Conservation (phyloP, 352 stramenopile genomes). For the Phytophthora cryptogea region DNA sequence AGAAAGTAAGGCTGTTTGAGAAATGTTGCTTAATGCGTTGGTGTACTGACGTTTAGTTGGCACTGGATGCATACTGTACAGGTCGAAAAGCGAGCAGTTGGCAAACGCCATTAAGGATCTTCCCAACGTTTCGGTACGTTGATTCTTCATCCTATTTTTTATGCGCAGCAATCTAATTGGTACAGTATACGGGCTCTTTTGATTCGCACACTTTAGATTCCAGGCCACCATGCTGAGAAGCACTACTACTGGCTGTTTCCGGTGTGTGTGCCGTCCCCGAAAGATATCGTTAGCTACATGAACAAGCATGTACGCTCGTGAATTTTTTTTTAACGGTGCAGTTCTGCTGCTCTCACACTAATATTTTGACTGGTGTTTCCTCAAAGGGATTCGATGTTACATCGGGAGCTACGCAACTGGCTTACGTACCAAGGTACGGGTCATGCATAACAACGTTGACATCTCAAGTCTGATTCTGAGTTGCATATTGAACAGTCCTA, state of each 20-base stretch:
- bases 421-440: conserved; percentile 66
- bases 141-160: not conserved
- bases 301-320: conserved; percentile 59
- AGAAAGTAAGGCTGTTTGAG: conserved; percentile 51
- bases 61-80: conserved; percentile 16
- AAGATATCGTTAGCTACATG: conserved; percentile 66
- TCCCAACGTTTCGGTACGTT: conserved; percentile 56
- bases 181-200: not conserved
- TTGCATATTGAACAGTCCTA: conserved; percentile 32
- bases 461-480: not conserved
- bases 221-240: conserved; percentile 52
- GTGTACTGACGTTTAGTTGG: conserved; percentile 1
- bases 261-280: conserved; percentile 63
- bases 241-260: conserved; percentile 89
- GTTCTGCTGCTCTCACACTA: not conserved
- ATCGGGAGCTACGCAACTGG: conserved; percentile 70
- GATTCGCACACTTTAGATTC: conserved; percentile 43
- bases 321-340: not conserved
- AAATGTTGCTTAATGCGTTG: not conserved
- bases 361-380: not conserved
- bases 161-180: not conserved
- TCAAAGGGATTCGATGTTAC: conserved; percentile 81
- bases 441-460: not conserved
- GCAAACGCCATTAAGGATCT: conserved; percentile 54
- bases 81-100: conserved; percentile 73